Evolutionary conservation across 768 basidiomycete genomes (phyloP).

Genomic region (Saitozyma sp.): DNA sequence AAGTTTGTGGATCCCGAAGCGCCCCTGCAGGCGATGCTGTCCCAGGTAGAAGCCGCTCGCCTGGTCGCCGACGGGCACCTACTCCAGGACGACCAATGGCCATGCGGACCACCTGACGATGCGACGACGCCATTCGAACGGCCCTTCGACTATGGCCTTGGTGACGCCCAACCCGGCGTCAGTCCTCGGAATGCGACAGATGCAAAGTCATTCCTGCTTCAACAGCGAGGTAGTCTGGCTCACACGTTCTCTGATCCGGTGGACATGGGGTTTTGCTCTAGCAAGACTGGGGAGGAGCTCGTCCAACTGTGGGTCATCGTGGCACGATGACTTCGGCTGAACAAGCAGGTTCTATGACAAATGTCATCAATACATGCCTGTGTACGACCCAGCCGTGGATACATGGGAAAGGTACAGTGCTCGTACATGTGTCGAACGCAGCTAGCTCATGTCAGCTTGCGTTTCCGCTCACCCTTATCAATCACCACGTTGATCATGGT

Average conservation of each 20-base stretch:
- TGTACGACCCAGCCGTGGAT: constrained; percentile 13
- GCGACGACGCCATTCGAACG: not conserved
- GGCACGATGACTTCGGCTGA: not conserved
- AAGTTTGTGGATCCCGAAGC: constrained; percentile 3
- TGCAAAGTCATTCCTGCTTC: not conserved
- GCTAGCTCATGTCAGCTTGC: constrained; percentile 3
- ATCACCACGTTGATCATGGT: constrained; percentile 19
- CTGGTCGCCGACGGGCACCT: constrained; percentile 10
- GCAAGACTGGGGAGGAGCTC: constrained; percentile 6
- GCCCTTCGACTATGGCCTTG: constrained; percentile 2
- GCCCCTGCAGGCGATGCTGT: constrained; percentile 8
- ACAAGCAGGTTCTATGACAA: constrained; percentile 9
- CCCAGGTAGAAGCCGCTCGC: constrained; percentile 12
- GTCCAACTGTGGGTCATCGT: constrained; percentile 14
- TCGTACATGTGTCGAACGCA: no score
- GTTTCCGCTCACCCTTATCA: constrained; percentile 16
- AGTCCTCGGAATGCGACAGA: no score
- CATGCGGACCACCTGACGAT: not conserved
- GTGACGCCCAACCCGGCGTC: not conserved
- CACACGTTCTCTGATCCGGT: constrained; percentile 15
- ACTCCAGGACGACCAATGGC: not conserved
- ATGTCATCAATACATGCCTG: constrained; percentile 15
- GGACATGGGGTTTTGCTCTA: constrained; percentile 15
- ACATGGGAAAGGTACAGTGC: constrained; percentile 20
- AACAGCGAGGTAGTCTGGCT: constrained; percentile 3